Evolutionary conservation across 169 alveolate genomes (phyloP).

Genomic region (Plasmodium fragile): DNA sequence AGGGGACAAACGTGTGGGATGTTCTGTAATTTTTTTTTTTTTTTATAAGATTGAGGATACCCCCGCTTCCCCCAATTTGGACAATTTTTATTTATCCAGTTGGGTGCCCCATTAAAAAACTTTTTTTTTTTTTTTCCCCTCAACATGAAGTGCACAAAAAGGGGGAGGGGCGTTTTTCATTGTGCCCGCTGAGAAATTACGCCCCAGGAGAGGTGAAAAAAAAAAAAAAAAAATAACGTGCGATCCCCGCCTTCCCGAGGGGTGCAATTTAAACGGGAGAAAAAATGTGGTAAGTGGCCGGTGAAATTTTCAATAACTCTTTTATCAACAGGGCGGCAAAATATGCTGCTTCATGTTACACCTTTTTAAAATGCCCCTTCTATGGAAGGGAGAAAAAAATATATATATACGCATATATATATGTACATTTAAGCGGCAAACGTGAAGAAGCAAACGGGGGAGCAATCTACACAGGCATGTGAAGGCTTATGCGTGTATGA

Average conservation of each 20-base stretch:
- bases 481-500: not conserved
- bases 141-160: not conserved
- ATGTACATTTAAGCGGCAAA: not conserved
- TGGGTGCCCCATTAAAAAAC: not conserved
- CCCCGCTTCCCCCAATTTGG: not conserved
- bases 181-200: not conserved
- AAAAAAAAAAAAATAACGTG: not conserved
- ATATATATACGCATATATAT: too few relatives aligned
- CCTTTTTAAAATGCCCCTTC: not conserved
- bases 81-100: not conserved
- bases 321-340: not conserved
- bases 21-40: not conserved
- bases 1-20: not conserved
- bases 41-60: not conserved
- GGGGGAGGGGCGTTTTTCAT: not conserved
- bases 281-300: not conserved
- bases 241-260: not conserved
- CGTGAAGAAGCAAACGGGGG: not conserved
- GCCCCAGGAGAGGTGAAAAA: not conserved
- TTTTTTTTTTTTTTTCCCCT: not conserved
- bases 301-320: not conserved
- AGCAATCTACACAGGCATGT: not conserved
- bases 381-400: not conserved
- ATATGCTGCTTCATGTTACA: not conserved
- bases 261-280: not conserved